Evolutionary conservation across 2,329 filamentous ascomycete genomes (phyloP).

Genomic region (Knoxdaviesia capensis): DNA sequence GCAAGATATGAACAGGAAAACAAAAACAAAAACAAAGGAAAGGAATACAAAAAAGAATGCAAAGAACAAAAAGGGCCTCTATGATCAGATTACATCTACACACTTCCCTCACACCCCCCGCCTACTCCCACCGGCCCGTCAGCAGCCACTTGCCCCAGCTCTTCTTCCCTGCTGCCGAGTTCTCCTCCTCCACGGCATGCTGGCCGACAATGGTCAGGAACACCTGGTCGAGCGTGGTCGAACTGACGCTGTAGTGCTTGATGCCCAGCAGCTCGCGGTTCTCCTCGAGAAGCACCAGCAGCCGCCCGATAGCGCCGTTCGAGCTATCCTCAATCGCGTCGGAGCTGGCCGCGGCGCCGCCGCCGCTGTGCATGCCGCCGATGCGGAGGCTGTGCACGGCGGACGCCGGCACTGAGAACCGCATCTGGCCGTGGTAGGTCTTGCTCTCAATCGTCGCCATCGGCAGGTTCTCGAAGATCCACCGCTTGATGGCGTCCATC

Average conservation of each 20-base stretch:
- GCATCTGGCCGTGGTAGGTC: conserved; percentile 67
- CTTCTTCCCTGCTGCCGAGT: conserved; percentile 20
- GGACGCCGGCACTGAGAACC: conserved; percentile 53
- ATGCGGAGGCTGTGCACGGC: conserved; percentile 10
- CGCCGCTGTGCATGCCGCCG: neutral
- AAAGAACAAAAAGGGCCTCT: neutral
- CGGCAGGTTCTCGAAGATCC: conserved; percentile 42
- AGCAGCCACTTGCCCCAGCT: conserved; percentile 1
- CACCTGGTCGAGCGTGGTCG: conserved; percentile 77
- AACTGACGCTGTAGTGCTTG: conserved; percentile 71
- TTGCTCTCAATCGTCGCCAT: conserved; percentile 46
- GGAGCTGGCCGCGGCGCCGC: conserved; percentile 2
- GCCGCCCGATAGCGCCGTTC: conserved; percentile 38
- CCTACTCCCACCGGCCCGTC: no score
- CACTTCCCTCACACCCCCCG: neutral
- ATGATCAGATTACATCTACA: neutral
- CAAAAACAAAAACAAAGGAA: neutral
- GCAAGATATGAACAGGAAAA: no score
- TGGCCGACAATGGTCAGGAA: conserved; percentile 70
- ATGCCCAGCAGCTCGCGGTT: conserved; percentile 48
- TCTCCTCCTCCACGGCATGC: conserved; percentile 63
- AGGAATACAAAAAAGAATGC: neutral
- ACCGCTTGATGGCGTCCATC: conserved; percentile 43
- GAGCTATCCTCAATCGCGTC: conserved; percentile 11
- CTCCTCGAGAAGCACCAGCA: conserved; percentile 57